A percentile compares a stretch with the other conserved stretches of the same genome.
phyloP scores from a whole-genome alignment of 2,329 filamentous ascomycete species.

The Blastomyces silverae region DNA sequence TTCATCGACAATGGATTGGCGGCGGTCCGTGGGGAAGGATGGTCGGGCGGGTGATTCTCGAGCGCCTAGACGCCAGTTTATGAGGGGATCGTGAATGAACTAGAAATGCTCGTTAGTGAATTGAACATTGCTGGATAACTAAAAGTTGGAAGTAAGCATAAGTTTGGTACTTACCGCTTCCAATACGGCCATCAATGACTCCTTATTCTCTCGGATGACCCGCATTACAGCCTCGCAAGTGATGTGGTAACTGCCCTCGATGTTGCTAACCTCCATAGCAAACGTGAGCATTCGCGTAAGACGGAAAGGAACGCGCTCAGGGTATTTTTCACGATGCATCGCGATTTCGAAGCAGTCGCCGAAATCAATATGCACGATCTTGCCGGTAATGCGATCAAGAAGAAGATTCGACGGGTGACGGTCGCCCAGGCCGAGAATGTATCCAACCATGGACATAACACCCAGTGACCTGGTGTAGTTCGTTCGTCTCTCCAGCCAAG shows the following conservation, averaged over 20 bases:
- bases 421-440: constrained; percentile 93
- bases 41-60: constrained; percentile 55
- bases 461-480: constrained; percentile 96
- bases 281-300: constrained; percentile 98
- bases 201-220: constrained; percentile 91
- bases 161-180: constrained; percentile 68
- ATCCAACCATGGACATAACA: constrained; percentile 99
- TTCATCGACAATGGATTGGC: constrained; percentile 52
- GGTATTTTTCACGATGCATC: constrained; percentile 99
- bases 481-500: constrained; percentile 95
- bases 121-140: neutral
- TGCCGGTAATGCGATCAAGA: constrained; percentile 91
- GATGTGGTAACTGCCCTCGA: constrained; percentile 95
- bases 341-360: constrained; percentile 99
- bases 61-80: constrained; percentile 82
- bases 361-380: constrained; percentile 98
- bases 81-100: constrained; percentile 99
- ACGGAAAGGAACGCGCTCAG: constrained; percentile 94
- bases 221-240: constrained; percentile 99
- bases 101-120: constrained; percentile 35
- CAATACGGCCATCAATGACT: constrained; percentile 94
- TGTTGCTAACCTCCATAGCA: constrained; percentile 99
- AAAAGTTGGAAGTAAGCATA: neutral
- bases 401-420: constrained; percentile 96
- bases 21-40: constrained; percentile 55